phyloP scores from a whole-genome alignment of 2,329 filamentous ascomycete genomes.

The Xylariales sp. region DNA sequence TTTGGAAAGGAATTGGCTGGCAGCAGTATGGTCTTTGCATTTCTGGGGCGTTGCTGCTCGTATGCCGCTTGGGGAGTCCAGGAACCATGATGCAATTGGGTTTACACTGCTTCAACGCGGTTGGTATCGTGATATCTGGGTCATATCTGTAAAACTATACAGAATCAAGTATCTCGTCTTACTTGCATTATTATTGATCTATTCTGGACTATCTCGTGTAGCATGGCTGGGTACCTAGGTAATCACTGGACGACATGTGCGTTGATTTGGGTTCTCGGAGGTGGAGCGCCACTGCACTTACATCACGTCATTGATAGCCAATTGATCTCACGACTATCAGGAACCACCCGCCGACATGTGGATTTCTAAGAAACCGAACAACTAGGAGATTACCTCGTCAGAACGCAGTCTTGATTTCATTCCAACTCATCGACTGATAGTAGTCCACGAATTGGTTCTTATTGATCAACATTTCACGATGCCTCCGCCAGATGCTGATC shows the following conservation, averaged over 20 bases:
- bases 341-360: too few species aligned
- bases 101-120: conserved; percentile 38
- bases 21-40: conserved; percentile 21
- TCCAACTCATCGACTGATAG: too few species aligned
- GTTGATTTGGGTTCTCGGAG: too few species aligned
- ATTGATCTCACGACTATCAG: too few species aligned
- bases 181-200: background rate
- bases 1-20: conserved; percentile 15
- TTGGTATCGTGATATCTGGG: conserved; percentile 8
- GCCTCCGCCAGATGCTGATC: conserved; percentile 20
- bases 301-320: conserved; percentile 6
- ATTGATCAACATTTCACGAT: conserved; percentile 11
- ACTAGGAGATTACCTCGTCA: too few species aligned
- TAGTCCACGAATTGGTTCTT: background rate
- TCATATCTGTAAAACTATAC: conserved; percentile 5
- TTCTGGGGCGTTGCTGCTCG: conserved; percentile 30
- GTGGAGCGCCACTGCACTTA: too few species aligned
- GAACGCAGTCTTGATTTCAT: too few species aligned
- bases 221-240: too few species aligned
- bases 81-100: conserved; percentile 20
- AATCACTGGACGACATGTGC: too few species aligned
- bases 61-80: conserved; percentile 21
- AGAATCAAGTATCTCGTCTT: background rate
- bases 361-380: too few species aligned
- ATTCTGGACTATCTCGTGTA: too few species aligned